Base-by-base conservation (phyloP, 768 basidiomycete species). In the Pisolithus albus region DNA sequence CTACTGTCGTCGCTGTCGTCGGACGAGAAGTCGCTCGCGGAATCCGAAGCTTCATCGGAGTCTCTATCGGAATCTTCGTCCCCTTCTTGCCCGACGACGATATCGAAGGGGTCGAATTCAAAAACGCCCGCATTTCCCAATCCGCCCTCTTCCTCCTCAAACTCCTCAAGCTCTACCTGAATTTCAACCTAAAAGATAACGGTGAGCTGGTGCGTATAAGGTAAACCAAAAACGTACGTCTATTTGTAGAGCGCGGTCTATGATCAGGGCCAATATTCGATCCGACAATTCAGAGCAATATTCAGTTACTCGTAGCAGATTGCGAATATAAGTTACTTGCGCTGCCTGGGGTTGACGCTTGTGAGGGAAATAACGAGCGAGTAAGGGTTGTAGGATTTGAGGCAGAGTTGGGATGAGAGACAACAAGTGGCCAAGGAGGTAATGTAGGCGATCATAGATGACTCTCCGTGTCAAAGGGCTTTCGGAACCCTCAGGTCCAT, bases 241-340 rank as follows among this genome's bases (percentile, higher is more conserved):
- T 52, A 99, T 93, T 68, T 94, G 86, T 30, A 98, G 84, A 26
- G 92, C 88, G n/a, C 92, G 83, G 66, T 96, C 93, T 21, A 99
- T 79, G 32, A 97, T 89, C 0, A 86, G 84, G 2, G 84, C 85
- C 32, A 97, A 72, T 39, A 97, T 83, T 57, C 83, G 84, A 56
- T 93, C 92, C 2, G 81, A 73, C 19, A 97, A 72, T 63, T 92
- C 93, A 0, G 90, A 83, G 62, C 94, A 97, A 64, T 96, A 98
- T 34, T 82, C 79, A 0, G 85, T 84, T 36, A 97, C 70, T 32
- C 81, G 80, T 6, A 98, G 77, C 15, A 92, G 67, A 64, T 99
- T 99, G 42, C 90, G 83, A 57, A 97, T 89, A 62, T 92, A 99
- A 0, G 92, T 90, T 3, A 86, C 79, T 59, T 97, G 93, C 0